These are phyloP conservation scores for Isochrysis galbana DNA, from an alignment of 78 protist genomes.

Conservation along the genomic window DNA sequence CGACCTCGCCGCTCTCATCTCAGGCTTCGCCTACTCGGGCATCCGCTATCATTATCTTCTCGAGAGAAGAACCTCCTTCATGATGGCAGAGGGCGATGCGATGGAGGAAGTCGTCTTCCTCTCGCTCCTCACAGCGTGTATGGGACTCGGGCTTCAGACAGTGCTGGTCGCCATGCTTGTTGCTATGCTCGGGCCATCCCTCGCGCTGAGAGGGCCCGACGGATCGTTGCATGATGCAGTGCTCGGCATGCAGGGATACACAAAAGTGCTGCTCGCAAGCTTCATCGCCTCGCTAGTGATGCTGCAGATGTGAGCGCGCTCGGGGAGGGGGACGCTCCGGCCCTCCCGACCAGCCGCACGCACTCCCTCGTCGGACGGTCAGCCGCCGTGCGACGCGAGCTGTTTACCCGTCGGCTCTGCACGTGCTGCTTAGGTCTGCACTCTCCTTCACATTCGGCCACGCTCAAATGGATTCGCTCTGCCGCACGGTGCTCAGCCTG, in stretches of 20 bases:
- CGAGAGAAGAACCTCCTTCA: neutral
- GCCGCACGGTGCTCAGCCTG: neutral
- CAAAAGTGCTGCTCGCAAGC: neutral
- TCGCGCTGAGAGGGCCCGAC: slow-evolving; percentile 17
- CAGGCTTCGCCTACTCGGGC: neutral
- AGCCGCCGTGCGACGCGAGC: neutral
- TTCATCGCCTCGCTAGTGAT: neutral
- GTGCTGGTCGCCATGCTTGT: neutral
- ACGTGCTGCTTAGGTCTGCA: neutral
- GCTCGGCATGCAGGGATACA: neutral
- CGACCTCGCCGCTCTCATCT: neutral
- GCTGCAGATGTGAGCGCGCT: neutral
- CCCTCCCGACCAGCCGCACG: neutral
- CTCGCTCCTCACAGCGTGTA: neutral
- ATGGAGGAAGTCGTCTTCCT: neutral
- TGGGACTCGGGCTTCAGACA: neutral
- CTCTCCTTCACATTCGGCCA: neutral
- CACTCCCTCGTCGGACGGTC: neutral
- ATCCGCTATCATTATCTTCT: neutral
- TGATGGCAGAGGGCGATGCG: neutral
- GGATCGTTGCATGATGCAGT: neutral
- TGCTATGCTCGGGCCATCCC: neutral
- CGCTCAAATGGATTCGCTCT: neutral
- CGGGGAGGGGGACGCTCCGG: neutral
- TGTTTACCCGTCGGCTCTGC: no score